Evolutionary conservation across 768 basidiomycete genomes (phyloP), one percentile per base, ranked within the genome.

Genomic region (Hemileccinum rubropunctum): DNA sequence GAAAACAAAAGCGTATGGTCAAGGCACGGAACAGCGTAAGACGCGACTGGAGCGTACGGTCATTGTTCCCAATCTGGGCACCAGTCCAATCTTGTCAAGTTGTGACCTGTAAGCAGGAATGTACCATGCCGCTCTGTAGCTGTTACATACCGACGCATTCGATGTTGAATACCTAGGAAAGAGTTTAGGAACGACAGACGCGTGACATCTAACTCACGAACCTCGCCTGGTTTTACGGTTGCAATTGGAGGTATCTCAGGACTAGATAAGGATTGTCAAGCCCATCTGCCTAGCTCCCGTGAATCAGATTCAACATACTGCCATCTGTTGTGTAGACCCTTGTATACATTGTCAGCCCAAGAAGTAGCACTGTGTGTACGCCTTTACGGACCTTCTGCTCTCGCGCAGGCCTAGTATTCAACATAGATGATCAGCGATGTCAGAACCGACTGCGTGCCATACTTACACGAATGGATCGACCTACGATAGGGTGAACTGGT

Each of bases 41-140:
- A 32, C 28, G 18, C 14, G 37, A 26, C 28, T 15, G 6, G 39
- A 20, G 69, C 78, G 26, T 49, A 84, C 84, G 75, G 54, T 88
- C 83, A 52, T 86, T 88, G 61, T 86, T 88, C 38, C 84, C 83
- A 42, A 88, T 86, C 59, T 88, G 85, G 1, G 84, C 86, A 15
- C 86, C 86, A 14, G 86, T 89, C 86, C 86, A 89, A 57, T 87
- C 85, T 85, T 37, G 15, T 42, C 15, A 27, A 47, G 27, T 36
- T 14, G n/a, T 37, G 20, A 28, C 26, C 11, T 21, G 38, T 57
- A 21, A 58, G 45, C 20, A n/a, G 34, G 8, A 26, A 30, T 1
- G 34, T 27, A 10, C 2, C n/a, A 7, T 23, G 40, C 12, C 30
- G 18, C 23, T 13, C 13, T 13, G 20, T 42, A 27, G 26, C 0